A percentile compares a stretch with the other conserved stretches of the same genome.
phyloP scores from a whole-genome alignment of 1,284 basidiomycete genomes.

The Mycena sp. region DNA sequence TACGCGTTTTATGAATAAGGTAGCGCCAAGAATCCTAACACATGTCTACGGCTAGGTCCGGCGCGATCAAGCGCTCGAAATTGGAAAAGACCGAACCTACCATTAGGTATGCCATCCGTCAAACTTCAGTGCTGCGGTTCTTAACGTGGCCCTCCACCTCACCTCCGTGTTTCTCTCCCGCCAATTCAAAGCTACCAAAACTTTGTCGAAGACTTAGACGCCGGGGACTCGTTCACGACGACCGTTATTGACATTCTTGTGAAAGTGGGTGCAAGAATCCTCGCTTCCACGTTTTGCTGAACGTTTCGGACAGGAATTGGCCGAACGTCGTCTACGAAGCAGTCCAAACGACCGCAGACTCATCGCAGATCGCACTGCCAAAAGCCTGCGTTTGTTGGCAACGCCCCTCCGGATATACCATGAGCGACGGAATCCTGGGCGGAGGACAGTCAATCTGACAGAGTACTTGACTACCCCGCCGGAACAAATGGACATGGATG shows the following conservation, averaged over 20 bases:
- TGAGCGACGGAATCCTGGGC: slow-evolving; percentile 48
- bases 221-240: slow-evolving; percentile 29
- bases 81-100: slow-evolving; percentile 29
- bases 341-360: slow-evolving; percentile 62
- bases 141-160: slow-evolving; percentile 1
- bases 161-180: neutral
- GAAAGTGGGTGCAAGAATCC: slow-evolving; percentile 10
- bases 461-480: slow-evolving; percentile 60
- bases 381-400: slow-evolving; percentile 64
- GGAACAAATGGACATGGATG: slow-evolving; percentile 63
- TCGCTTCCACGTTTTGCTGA: neutral
- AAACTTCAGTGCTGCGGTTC: neutral
- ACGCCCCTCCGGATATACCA: slow-evolving; percentile 62
- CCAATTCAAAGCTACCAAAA: slow-evolving; percentile 20
- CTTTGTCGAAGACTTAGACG: slow-evolving; percentile 30
- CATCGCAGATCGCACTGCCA: slow-evolving; percentile 71
- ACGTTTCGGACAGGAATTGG: slow-evolving; percentile 63
- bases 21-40: neutral
- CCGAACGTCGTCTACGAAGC: slow-evolving; percentile 67
- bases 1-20: neutral
- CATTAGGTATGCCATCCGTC: slow-evolving; percentile 22
- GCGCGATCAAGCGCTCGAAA: slow-evolving; percentile 31
- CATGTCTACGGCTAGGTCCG: slow-evolving; percentile 17
- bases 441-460: slow-evolving; percentile 50
- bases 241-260: slow-evolving; percentile 28